phyloP scores from a whole-genome alignment of 192 early-diverging fungal genomes.

The Powellomyces hirtus region DNA sequence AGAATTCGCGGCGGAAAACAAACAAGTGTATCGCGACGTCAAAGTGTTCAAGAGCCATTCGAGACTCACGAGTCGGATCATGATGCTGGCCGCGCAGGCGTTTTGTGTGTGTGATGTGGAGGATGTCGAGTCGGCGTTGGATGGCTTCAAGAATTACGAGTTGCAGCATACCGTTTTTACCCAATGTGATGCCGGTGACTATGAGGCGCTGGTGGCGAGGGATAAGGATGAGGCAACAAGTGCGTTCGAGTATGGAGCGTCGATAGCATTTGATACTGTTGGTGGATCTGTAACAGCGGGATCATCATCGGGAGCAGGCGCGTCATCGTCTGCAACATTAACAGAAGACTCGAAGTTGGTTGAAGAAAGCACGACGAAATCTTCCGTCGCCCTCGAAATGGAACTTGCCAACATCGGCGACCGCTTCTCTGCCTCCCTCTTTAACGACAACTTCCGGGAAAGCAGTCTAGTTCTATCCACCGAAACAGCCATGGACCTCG shows the following conservation, averaged over 20 bases:
- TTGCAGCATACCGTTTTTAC: conserved; percentile 43
- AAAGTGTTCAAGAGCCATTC: conserved; percentile 26
- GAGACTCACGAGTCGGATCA: conserved; percentile 39
- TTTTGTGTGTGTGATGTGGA: conserved; percentile 31
- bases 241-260: not conserved
- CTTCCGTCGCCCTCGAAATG: conserved; percentile 14
- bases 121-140: conserved; percentile 32
- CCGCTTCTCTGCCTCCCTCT: conserved; percentile 39
- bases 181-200: conserved; percentile 48
- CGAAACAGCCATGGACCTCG: conserved; percentile 47
- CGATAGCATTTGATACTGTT: not conserved
- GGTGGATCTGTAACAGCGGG: not conserved
- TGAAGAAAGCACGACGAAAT: too few relatives aligned
- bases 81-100: conserved; percentile 39
- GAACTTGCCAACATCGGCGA: conserved; percentile 41
- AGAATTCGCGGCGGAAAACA: conserved; percentile 25
- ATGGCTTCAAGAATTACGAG: conserved; percentile 49
- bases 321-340: not conserved
- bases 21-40: conserved; percentile 37
- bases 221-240: not conserved
- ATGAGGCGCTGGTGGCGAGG: conserved; percentile 27
- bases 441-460: conserved; percentile 52
- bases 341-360: too few relatives aligned
- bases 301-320: not conserved
- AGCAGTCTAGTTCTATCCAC: conserved; percentile 63